A percentile compares a stretch with the other conserved stretches of the same genome.
These are phyloP conservation scores for Eleusine indica DNA, from an alignment of 176 grass and related monocot genomes.

Conservation along the genomic window DNA sequence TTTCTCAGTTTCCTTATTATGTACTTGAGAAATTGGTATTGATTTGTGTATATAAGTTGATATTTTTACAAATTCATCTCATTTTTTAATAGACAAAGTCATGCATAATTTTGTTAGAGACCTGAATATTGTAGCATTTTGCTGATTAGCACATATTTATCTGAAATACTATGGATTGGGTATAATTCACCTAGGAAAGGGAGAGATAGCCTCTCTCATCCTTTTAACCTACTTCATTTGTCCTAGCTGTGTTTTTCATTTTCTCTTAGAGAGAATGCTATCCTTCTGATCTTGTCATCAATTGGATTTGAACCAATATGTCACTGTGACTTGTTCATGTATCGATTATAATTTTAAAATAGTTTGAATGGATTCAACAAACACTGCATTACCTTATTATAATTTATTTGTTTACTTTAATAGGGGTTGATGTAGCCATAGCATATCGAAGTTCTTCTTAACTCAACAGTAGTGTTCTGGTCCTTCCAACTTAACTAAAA, in stretches of 20 bases:
- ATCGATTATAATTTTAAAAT: background rate
- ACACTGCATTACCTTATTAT: background rate
- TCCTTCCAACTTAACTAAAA: background rate
- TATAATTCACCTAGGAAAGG: background rate
- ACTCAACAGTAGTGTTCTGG: background rate
- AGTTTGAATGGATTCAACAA: constrained; percentile 8
- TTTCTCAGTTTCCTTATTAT: constrained; percentile 26
- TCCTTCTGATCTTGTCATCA: no score
- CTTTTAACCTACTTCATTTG: no score
- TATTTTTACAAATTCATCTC: background rate
- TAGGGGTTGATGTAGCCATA: background rate
- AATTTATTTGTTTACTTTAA: background rate
- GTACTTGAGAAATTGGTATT: background rate
- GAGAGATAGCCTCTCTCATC: no score
- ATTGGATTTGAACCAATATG: no score
- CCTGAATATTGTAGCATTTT: constrained; percentile 1
- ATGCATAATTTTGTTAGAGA: background rate
- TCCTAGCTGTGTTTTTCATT: no score
- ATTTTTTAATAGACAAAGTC: background rate
- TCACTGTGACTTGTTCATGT: no score
- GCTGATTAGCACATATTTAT: constrained; percentile 15
- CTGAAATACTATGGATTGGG: background rate
- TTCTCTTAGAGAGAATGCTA: no score
- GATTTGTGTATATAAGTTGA: background rate
- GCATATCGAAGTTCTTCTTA: background rate